Evolutionary conservation across 352 stramenopile species (phyloP).

Genomic region (Globisporangium radiosum): DNA sequence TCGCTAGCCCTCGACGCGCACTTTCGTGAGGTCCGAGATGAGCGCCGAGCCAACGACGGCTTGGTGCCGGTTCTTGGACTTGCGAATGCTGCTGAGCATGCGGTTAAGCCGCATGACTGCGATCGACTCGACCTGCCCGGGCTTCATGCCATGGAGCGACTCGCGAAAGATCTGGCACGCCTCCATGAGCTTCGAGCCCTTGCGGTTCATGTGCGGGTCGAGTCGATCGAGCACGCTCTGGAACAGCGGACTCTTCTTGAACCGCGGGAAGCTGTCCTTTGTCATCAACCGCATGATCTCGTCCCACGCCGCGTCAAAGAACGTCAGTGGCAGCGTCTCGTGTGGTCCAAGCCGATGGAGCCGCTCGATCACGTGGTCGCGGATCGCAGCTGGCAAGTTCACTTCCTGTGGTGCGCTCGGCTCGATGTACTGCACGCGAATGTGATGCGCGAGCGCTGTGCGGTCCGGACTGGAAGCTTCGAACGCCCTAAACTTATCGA

Average conservation of each 20-base stretch:
- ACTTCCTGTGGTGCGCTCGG: constrained; percentile 55
- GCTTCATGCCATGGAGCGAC: constrained; percentile 51
- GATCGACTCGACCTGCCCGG: constrained; percentile 46
- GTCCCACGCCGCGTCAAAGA: constrained; percentile 55
- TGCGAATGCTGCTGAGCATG: constrained; percentile 67
- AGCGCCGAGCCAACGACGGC: constrained; percentile 11
- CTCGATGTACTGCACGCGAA: constrained; percentile 55
- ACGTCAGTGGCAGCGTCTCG: constrained; percentile 22
- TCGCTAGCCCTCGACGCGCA: constrained; percentile 16
- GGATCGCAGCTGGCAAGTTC: constrained; percentile 60
- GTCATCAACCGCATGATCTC: constrained; percentile 81
- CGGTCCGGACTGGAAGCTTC: constrained; percentile 17
- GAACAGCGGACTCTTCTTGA: constrained; percentile 71
- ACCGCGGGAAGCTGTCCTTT: constrained; percentile 74
- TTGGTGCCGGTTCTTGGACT: constrained; percentile 44
- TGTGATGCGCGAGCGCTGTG: constrained; percentile 27
- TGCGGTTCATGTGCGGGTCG: constrained; percentile 54
- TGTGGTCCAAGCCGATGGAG: constrained; percentile 19
- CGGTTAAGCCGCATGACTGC: constrained; percentile 42
- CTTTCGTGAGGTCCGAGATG: constrained; percentile 14
- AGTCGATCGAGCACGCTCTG: constrained; percentile 55
- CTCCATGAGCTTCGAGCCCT: constrained; percentile 53
- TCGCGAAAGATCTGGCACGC: constrained; percentile 72
- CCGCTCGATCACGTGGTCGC: constrained; percentile 30
- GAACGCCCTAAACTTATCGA: constrained; percentile 41